Conservation (phyloP, 2,329 filamentous ascomycete species). For the Alternaria sp. region DNA sequence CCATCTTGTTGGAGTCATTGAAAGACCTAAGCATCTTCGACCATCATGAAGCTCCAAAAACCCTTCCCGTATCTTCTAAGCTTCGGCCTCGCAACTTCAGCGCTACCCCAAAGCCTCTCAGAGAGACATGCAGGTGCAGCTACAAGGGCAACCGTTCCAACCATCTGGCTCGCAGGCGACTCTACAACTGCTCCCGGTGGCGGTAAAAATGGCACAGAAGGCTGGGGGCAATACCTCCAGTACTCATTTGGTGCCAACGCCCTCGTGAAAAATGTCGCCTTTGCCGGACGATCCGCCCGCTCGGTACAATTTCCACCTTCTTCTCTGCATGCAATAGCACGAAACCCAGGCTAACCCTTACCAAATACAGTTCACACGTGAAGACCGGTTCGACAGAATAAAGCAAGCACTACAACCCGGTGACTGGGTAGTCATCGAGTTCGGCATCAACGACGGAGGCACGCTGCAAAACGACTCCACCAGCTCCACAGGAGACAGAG, state of each 20-base stretch:
- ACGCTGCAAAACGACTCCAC: conserved; percentile 59
- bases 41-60: not conserved
- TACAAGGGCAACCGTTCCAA: conserved; percentile 7
- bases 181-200: conserved; percentile 64
- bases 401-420: conserved; percentile 61
- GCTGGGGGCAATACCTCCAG: conserved; percentile 68
- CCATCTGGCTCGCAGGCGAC: conserved; percentile 61
- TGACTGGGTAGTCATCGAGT: conserved; percentile 73
- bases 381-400: conserved; percentile 68
- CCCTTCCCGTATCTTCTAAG: not conserved
- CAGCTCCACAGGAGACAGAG: conserved; percentile 63
- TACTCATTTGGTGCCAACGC: conserved; percentile 57
- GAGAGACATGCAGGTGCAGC: not conserved
- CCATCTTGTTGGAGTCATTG: not conserved
- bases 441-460: conserved; percentile 69
- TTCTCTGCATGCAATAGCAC: not conserved
- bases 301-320: conserved; percentile 44
- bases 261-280: conserved; percentile 67
- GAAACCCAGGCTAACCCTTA: rapidly evolving
- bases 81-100: not conserved
- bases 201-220: conserved; percentile 51
- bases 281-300: conserved; percentile 70
- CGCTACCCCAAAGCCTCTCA: not conserved
- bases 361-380: conserved; percentile 60
- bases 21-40: not conserved